Base-by-base conservation (phyloP, 106 monocot species). In the Posidonia australis region DNA sequence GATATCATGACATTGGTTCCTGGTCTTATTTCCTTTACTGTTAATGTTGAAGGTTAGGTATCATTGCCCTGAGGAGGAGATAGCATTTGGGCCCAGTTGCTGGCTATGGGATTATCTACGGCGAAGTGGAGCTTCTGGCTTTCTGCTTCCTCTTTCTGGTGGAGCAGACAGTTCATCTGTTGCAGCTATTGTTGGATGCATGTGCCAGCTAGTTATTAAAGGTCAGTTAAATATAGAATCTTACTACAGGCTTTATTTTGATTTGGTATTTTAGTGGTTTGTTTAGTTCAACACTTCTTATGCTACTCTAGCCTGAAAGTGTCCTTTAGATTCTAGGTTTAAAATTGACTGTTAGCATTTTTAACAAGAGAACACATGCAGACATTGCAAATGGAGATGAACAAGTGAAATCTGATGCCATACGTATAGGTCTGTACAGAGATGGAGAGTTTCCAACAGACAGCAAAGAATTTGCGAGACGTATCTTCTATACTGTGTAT, bases 21-120 rank as follows among this genome's bases (percentile, higher is more conserved):
- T 58, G 28, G 30, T 25, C 5, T 31, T 58, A 65, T 58, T 45
- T 61, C 47, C 51, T 26, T 55, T 51, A 19, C 14, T 47, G 13
- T 36, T 30, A 10, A 16, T 61, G 13, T 66, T 66, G 48, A 55
- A 98, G 98, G 67, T 98, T 58, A 91, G 73, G 66, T 91, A 91
- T 72, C 98, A 98, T 59, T 76, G 72, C 27, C 87, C 91, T 44
- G 87, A 98, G 63, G 98, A 98, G 65, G 98, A 98, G 65, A 98
- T 98, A 72, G 82, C 91, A 60, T 87, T 87, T 77, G 98, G 98
- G 44, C 98, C 98, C 63, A 83, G 91, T 74, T 98, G 98, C 73
- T 98, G 98, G 98, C 51, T 98, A 20, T 98, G 98, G 91, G 98
- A 98, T 77, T 98, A 98, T 82, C 64, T 98, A 54, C 72, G 98